A percentile compares a stretch with the other conserved stretches of the same genome.
These are phyloP conservation scores for Dichomitus squalens DNA, from an alignment of 1,284 basidiomycete species.

Conservation along the genomic window DNA sequence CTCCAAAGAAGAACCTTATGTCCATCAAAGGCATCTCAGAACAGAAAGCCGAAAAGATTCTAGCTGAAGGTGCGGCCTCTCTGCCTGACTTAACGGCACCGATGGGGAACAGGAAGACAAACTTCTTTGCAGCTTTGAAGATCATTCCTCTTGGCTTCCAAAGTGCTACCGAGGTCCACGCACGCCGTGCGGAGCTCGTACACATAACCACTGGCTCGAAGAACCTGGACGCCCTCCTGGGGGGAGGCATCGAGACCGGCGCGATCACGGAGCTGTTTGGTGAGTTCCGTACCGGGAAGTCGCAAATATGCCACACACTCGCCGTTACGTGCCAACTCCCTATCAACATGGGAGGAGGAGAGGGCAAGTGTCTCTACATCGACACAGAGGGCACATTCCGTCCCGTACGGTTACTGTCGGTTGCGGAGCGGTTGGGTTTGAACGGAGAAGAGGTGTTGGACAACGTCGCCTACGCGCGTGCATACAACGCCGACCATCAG, in stretches of 20 bases:
- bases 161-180: constrained; percentile 97
- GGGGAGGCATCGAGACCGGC: constrained; percentile 98
- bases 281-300: constrained; percentile 98
- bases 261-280: constrained; percentile 99
- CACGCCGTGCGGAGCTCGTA: constrained; percentile 93
- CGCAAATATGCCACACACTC: constrained; percentile 97
- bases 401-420: constrained; percentile 91
- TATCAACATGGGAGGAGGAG: constrained; percentile 97
- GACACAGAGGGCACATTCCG: constrained; percentile 99
- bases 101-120: not conserved
- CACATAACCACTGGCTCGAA: constrained; percentile 97
- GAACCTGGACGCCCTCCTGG: constrained; percentile 93
- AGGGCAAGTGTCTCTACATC: constrained; percentile 99
- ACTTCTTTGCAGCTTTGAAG: constrained; percentile 68
- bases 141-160: constrained; percentile 98
- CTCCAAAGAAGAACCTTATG: constrained; percentile 92
- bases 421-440: constrained; percentile 94
- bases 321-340: constrained; percentile 99
- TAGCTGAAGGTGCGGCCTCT: constrained; percentile 76
- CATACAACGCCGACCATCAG: constrained; percentile 99
- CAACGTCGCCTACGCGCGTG: constrained; percentile 97
- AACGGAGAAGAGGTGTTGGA: constrained; percentile 98
- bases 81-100: not conserved
- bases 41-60: constrained; percentile 96
- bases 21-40: constrained; percentile 98